Percentiles rank a stretch among this genome's conserved stretches.
These are phyloP conservation scores for Colletotrichum sp. DNA, from an alignment of 2,329 filamentous ascomycete species.

Conservation along the genomic window DNA sequence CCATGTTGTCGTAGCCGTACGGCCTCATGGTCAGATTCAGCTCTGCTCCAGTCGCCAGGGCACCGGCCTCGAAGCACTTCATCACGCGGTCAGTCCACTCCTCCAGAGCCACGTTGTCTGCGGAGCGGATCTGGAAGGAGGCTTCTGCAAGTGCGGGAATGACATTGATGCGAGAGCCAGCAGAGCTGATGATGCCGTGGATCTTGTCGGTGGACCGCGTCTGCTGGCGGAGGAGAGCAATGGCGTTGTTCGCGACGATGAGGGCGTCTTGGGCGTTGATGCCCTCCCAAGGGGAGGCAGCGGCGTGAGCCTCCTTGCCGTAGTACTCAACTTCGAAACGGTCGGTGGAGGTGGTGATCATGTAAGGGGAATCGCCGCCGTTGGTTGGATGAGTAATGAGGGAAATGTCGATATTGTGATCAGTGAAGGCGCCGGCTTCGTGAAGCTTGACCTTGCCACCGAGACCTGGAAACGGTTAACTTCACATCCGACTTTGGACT, in stretches of 20 bases:
- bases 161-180: constrained; percentile 44
- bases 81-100: constrained; percentile 25
- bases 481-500: neutral
- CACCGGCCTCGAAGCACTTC: constrained; percentile 31
- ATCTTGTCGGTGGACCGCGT: constrained; percentile 51
- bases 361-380: constrained; percentile 5
- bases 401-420: constrained; percentile 32
- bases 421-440: constrained; percentile 42
- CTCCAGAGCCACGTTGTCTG: constrained; percentile 34
- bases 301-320: constrained; percentile 51
- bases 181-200: constrained; percentile 51
- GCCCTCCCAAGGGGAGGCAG: constrained; percentile 53
- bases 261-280: constrained; percentile 56
- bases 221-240: constrained; percentile 55
- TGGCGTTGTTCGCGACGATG: constrained; percentile 42
- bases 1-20: constrained; percentile 34
- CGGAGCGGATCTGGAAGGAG: constrained; percentile 62
- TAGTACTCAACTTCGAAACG: constrained; percentile 40
- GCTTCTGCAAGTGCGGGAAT: constrained; percentile 59
- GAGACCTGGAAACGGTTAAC: constrained; percentile 32
- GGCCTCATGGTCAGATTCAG: constrained; percentile 38
- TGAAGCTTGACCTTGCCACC: constrained; percentile 53
- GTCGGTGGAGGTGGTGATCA: constrained; percentile 17
- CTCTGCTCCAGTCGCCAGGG: constrained; percentile 33
- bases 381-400: constrained; percentile 32